These are phyloP conservation scores for Aureobasidium melanogenum DNA, from an alignment of 2,329 filamentous ascomycete genomes.

Conservation along the genomic window DNA sequence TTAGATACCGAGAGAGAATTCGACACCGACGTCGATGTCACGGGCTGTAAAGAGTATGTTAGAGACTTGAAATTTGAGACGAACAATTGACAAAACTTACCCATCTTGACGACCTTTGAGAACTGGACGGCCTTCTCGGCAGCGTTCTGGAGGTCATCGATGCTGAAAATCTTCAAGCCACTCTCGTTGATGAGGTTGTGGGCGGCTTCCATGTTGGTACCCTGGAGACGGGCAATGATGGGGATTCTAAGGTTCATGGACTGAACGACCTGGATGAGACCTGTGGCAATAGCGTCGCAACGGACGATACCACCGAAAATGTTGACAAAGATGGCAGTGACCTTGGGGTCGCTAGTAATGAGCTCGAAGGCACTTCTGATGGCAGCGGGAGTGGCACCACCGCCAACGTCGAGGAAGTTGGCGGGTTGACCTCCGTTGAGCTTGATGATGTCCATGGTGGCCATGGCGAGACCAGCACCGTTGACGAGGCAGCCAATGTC, in stretches of 20 bases:
- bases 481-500: conserved; percentile 99
- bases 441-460: conserved; percentile 99
- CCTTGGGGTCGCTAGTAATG: conserved; percentile 96
- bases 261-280: conserved; percentile 89
- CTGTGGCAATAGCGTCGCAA: conserved; percentile 94
- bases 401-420: conserved; percentile 98
- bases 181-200: conserved; percentile 92
- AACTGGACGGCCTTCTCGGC: conserved; percentile 98
- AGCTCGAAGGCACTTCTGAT: conserved; percentile 98
- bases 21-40: conserved; percentile 93
- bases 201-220: conserved; percentile 94
- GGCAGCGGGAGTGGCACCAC: conserved; percentile 90
- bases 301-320: conserved; percentile 99
- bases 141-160: conserved; percentile 92
- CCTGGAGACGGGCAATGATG: conserved; percentile 93
- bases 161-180: conserved; percentile 98
- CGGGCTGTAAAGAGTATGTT: conserved; percentile 49
- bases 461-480: conserved; percentile 98
- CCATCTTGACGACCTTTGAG: conserved; percentile 98
- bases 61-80: conserved; percentile 17
- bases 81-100: conserved; percentile 41
- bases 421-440: conserved; percentile 91
- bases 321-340: conserved; percentile 98
- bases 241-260: conserved; percentile 93
- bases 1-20: conserved; percentile 91